Base-by-base conservation (phyloP, 176 grass and related monocot genomes). In the Saccharum officinarum region DNA sequence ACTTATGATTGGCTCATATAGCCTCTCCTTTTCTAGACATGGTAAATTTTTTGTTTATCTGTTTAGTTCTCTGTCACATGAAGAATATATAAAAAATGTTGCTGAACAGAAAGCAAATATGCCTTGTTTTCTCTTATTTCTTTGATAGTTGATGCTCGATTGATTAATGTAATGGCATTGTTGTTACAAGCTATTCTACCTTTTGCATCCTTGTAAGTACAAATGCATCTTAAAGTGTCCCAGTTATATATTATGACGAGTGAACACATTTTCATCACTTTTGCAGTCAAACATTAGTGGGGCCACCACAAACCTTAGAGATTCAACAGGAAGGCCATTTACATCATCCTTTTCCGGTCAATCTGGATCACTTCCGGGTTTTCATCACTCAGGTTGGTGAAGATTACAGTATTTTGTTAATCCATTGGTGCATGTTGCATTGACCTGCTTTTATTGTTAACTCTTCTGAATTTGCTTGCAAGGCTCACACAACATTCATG, bases 401-500 rank as follows among this genome's bases (percentile, higher is more conserved):
- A 82, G 31, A 69, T 84, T 60, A 86, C 80, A 55, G 46, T 86
- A 70, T 78, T 57, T 82, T 40, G 54, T 72, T 82, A 76, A 36
- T 79, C 26, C 74, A 68, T 83, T 73, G n/a, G 73, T 20, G 33
- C 79, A 47, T 86, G n/a, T 34, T 70, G 9, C 31, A 52, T 33
- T 77, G 30, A 45, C 17, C 31, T 41, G 23, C 12, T 71, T 81
- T 72, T 83, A 37, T 82, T 7, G 12, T 75, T 78, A 80, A 82
- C 45, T 82, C 23, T 59, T 83, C 45, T 83, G 55, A 73, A 79
- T 61, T 64, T 67, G 38, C 67, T 73, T 83, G 34, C 26, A 78
- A 98, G 91, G 93, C 50, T 63, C 93, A 80, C 91, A 95, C 84
- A 98, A 95, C 83, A 92, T 98, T 68, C 93, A 95, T 67, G 96